Evolutionary conservation across 2,329 filamentous ascomycete species (phyloP).

Genomic region (Clonostachys rosea): DNA sequence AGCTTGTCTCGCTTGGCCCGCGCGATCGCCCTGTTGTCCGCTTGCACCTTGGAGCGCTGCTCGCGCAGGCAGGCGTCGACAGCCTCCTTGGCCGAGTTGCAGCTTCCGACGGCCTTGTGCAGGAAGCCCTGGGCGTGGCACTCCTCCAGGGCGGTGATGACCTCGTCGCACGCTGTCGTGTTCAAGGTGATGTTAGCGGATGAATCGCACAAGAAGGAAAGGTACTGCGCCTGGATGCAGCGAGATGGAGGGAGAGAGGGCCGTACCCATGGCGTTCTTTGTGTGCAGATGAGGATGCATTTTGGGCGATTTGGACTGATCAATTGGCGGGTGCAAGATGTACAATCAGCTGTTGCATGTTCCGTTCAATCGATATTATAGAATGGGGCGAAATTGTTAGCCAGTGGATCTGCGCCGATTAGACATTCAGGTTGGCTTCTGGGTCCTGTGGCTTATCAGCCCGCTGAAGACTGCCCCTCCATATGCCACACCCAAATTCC

Average conservation of each 20-base stretch:
- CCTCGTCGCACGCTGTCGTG: slow-evolving; percentile 77
- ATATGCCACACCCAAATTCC: too few relatives aligned
- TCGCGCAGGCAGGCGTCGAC: slow-evolving; percentile 82
- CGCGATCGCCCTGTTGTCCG: slow-evolving; percentile 66
- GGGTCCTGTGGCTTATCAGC: too few relatives aligned
- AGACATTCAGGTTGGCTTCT: too few relatives aligned
- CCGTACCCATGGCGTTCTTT: slow-evolving; percentile 78
- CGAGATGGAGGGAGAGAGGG: neutral
- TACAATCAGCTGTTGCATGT: slow-evolving; percentile 8
- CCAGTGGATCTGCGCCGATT: too few relatives aligned
- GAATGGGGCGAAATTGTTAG: too few relatives aligned
- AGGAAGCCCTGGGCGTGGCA: slow-evolving; percentile 92
- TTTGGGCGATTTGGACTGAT: slow-evolving; percentile 16
- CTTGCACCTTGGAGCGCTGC: slow-evolving; percentile 75
- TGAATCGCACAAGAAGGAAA: neutral
- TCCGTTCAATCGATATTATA: too few relatives aligned
- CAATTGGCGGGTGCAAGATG: slow-evolving; percentile 5
- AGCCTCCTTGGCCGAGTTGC: slow-evolving; percentile 78
- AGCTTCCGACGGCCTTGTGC: slow-evolving; percentile 86
- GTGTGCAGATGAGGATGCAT: slow-evolving; percentile 99
- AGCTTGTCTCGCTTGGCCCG: slow-evolving; percentile 67
- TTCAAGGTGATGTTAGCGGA: slow-evolving; percentile 3
- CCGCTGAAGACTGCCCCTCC: too few relatives aligned
- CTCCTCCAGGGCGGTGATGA: slow-evolving; percentile 91
- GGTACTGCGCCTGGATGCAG: too few relatives aligned